Percentiles rank a stretch among this genome's conserved stretches.
Conservation (phyloP, 495 filamentous ascomycete species). For the Lasiosphaeris hirsuta region DNA sequence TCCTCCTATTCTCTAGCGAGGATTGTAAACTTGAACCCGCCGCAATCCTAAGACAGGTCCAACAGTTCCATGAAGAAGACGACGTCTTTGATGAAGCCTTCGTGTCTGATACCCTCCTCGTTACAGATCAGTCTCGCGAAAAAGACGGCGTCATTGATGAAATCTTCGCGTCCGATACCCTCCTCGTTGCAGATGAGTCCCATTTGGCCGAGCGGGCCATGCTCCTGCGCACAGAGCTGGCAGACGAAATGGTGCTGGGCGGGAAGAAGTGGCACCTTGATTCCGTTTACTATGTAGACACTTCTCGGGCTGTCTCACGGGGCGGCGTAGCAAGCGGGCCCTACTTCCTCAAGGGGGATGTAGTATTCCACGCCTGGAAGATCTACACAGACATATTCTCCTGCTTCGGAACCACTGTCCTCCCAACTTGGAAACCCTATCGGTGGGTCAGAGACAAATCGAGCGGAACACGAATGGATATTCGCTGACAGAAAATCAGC, state of each 20-base stretch:
- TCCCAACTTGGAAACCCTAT: background rate
- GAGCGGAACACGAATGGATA: background rate
- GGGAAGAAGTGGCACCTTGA: background rate
- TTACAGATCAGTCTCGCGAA: no score
- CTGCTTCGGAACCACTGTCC: background rate
- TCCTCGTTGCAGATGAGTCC: background rate
- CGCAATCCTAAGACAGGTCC: background rate
- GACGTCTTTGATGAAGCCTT: slow-evolving; percentile 4
- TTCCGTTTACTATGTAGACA: background rate
- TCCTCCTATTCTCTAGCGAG: background rate
- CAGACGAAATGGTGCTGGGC: background rate
- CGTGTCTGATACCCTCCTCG: no score
- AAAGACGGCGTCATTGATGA: no score
- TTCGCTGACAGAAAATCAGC: background rate
- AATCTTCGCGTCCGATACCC: background rate
- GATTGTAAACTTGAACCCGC: background rate
- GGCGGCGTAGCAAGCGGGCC: background rate
- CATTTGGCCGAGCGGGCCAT: background rate
- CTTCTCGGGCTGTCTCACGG: background rate
- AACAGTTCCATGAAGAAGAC: background rate
- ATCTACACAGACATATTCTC: background rate
- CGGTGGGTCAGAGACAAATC: background rate
- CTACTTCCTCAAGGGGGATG: background rate
- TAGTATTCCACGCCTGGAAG: background rate
- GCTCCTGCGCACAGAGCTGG: background rate